phyloP scores from a whole-genome alignment of 2,329 filamentous ascomycete species.

The Trichophyton simii region DNA sequence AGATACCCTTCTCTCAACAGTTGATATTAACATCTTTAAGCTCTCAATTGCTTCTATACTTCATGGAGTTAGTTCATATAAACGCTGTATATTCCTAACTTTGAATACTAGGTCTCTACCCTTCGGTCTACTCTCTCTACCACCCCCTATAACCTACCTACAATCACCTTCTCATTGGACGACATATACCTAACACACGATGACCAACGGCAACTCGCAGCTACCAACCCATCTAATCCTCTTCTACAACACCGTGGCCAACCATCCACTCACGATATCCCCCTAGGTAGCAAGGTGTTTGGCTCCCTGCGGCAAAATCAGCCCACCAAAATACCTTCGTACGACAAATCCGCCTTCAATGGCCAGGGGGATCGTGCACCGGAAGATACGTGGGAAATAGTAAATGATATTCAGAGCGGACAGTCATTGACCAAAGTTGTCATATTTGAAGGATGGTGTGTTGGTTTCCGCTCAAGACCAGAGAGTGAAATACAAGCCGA shows the following conservation, averaged over 20 bases:
- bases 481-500: slow-evolving; percentile 43
- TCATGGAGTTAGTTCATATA: background rate
- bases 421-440: slow-evolving; percentile 45
- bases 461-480: slow-evolving; percentile 62
- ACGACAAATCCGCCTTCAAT: slow-evolving; percentile 68
- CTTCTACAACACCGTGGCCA: slow-evolving; percentile 73
- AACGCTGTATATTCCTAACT: background rate
- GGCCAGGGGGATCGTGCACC: slow-evolving; percentile 66
- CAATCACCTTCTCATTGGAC: slow-evolving; percentile 69
- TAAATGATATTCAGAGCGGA: slow-evolving; percentile 25
- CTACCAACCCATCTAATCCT: slow-evolving; percentile 54
- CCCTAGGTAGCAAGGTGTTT: slow-evolving; percentile 53
- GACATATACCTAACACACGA: slow-evolving; percentile 73
- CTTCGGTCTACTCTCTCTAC: slow-evolving; percentile 50
- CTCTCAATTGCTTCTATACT: background rate
- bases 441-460: slow-evolving; percentile 82
- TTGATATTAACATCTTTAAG: background rate
- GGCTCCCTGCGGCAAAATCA: slow-evolving; percentile 40
- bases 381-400: slow-evolving; percentile 47
- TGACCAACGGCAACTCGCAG: slow-evolving; percentile 53
- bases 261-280: slow-evolving; percentile 69
- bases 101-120: slow-evolving; percentile 40
- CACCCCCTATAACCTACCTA: slow-evolving; percentile 46
- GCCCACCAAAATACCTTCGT: slow-evolving; percentile 54
- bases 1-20: slow-evolving; percentile 15